Conservation (phyloP, 148 eudicot genomes). For the Dysphania ambrosioides region DNA sequence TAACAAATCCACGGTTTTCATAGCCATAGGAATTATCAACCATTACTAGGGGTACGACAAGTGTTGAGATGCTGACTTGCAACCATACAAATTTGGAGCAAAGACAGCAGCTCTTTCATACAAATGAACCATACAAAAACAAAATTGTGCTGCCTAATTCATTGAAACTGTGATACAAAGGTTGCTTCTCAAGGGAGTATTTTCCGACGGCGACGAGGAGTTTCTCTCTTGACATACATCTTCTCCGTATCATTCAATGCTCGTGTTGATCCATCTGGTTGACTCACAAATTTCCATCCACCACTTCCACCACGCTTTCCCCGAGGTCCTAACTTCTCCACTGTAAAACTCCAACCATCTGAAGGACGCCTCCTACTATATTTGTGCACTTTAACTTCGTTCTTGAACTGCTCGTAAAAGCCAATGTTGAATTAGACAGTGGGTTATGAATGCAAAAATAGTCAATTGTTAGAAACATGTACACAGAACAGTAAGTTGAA, state of each 20-base stretch:
- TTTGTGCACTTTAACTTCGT: slow-evolving; percentile 69
- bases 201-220: slow-evolving; percentile 66
- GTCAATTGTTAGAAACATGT: neutral
- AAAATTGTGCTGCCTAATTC: slow-evolving; percentile 2
- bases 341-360: slow-evolving; percentile 53
- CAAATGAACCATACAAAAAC: neutral
- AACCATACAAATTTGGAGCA: slow-evolving; percentile 5
- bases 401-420: slow-evolving; percentile 40
- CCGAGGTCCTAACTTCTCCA: slow-evolving; percentile 15
- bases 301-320: slow-evolving; percentile 84
- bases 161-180: neutral
- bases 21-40: neutral
- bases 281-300: slow-evolving; percentile 77
- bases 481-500: neutral
- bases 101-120: slow-evolving; percentile 6
- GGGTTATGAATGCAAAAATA: neutral
- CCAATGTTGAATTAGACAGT: neutral
- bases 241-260: slow-evolving; percentile 68
- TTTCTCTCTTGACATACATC: slow-evolving; percentile 78
- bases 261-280: slow-evolving; percentile 72
- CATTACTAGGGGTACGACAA: slow-evolving; percentile 4
- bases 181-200: slow-evolving; percentile 45
- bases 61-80: neutral
- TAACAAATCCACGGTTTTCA: neutral
- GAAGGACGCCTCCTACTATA: slow-evolving; percentile 81